These are phyloP conservation scores for Maudiozyma humilis DNA, from an alignment of 1,139 yeast genomes.

Conservation along the genomic window DNA sequence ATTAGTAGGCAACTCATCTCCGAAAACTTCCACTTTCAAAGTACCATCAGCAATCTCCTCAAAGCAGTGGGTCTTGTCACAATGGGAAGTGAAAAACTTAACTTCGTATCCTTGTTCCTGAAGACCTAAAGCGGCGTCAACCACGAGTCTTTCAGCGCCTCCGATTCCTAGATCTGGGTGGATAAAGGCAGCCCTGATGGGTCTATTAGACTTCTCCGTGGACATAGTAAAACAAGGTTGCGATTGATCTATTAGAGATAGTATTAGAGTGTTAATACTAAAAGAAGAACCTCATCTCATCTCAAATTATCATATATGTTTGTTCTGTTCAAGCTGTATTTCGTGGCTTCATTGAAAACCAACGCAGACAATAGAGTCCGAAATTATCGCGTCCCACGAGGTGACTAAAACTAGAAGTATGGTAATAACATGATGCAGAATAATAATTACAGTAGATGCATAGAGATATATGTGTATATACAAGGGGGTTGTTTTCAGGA, in stretches of 20 bases:
- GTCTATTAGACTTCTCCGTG: conserved; percentile 21
- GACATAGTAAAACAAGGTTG: not conserved
- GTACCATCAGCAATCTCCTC: conserved; percentile 64
- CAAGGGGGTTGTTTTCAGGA: not conserved
- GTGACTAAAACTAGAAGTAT: no score
- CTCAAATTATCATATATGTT: no score
- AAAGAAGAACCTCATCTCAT: no score
- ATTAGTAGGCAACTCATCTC: conserved; percentile 73
- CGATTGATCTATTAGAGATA: no score
- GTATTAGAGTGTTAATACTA: no score
- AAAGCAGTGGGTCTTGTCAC: conserved; percentile 78
- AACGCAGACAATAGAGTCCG: no score
- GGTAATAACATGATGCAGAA: not conserved
- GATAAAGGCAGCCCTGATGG: conserved; percentile 63
- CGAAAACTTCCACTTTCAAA: conserved; percentile 61
- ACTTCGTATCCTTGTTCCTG: conserved; percentile 63
- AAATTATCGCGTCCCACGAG: no score
- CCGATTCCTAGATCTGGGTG: conserved; percentile 97
- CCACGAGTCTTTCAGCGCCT: conserved; percentile 93
- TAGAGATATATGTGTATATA: not conserved
- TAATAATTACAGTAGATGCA: not conserved
- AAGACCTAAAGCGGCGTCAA: conserved; percentile 87
- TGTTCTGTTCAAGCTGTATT: no score
- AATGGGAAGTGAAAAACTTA: conserved; percentile 76
- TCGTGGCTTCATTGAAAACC: no score